phyloP scores from a whole-genome alignment of 345 rosid species.

The Bruguiera parviflora region DNA sequence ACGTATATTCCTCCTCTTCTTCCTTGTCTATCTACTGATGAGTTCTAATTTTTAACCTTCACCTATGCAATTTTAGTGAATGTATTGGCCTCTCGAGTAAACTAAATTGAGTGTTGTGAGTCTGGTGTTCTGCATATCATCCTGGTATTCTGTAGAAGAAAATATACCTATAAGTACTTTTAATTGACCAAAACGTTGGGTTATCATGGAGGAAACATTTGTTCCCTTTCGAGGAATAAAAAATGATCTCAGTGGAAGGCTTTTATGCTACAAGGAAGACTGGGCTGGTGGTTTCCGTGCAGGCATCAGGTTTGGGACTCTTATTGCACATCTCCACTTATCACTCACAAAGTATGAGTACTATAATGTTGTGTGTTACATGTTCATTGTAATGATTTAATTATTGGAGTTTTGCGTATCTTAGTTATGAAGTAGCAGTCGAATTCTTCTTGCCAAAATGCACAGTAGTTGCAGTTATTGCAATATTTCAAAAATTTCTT shows the following conservation, averaged over 20 bases:
- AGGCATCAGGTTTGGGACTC: slow-evolving; percentile 60
- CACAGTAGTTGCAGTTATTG: neutral
- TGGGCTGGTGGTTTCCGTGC: slow-evolving; percentile 82
- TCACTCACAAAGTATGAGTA: neutral
- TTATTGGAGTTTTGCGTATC: slow-evolving; percentile 3
- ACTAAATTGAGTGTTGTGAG: slow-evolving; percentile 15
- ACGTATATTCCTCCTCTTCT: slow-evolving; percentile 6
- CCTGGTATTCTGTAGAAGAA: slow-evolving; percentile 11
- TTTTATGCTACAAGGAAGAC: slow-evolving; percentile 85
- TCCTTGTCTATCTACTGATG: slow-evolving; percentile 31
- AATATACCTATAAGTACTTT: neutral
- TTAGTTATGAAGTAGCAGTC: neutral
- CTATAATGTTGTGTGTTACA: neutral
- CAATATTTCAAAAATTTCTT: neutral
- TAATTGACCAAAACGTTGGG: slow-evolving; percentile 22
- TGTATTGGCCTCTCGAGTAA: slow-evolving; percentile 57
- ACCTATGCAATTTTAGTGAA: slow-evolving; percentile 29
- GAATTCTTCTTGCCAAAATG: neutral
- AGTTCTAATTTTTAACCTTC: slow-evolving; percentile 16
- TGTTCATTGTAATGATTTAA: neutral
- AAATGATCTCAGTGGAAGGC: slow-evolving; percentile 72
- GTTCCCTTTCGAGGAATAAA: slow-evolving; percentile 83
- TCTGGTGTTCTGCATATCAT: slow-evolving; percentile 21
- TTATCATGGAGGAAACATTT: slow-evolving; percentile 78
- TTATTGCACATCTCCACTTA: slow-evolving; percentile 1